Conservation (phyloP, 805 yeast species). For the Lachancea waltii region DNA sequence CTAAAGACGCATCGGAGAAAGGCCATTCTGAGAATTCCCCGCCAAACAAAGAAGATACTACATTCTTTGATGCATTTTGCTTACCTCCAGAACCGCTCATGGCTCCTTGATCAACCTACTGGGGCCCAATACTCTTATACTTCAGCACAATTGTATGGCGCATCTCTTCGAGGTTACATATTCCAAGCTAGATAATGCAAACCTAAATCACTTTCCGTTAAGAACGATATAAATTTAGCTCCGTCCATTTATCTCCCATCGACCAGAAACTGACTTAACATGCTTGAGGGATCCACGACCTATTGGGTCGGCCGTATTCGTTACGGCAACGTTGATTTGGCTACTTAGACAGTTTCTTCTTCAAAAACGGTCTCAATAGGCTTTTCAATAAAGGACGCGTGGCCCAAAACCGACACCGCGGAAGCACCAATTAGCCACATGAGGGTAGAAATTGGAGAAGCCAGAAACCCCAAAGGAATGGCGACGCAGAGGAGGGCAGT, state of each 20-base stretch:
- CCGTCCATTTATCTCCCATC: no score
- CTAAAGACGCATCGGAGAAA: conserved; percentile 49
- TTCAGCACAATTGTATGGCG: neutral
- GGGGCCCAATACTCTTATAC: neutral
- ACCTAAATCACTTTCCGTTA: no score
- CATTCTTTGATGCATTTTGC: conserved; percentile 3
- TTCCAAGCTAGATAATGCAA: no score
- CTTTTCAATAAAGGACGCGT: conserved; percentile 88
- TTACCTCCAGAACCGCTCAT: conserved; percentile 6
- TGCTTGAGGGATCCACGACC: no score
- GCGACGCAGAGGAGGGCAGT: conserved; percentile 72
- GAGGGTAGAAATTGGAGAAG: conserved; percentile 82
- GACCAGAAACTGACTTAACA: no score
- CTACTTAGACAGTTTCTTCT: conserved; percentile 45
- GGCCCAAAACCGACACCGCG: conserved; percentile 68
- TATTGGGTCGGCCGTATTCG: no score
- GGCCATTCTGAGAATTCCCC: conserved; percentile 48
- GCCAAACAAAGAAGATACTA: conserved; percentile 41
- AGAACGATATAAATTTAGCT: no score
- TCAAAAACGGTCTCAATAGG: conserved; percentile 93
- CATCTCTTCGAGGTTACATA: neutral
- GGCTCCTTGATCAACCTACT: neutral
- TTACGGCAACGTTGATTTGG: no score
- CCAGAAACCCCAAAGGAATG: conserved; percentile 76
- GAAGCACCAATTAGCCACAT: conserved; percentile 91